These are phyloP conservation scores for Nigrospora oryzae DNA, from an alignment of 2,329 filamentous ascomycete genomes.

Conservation along the genomic window DNA sequence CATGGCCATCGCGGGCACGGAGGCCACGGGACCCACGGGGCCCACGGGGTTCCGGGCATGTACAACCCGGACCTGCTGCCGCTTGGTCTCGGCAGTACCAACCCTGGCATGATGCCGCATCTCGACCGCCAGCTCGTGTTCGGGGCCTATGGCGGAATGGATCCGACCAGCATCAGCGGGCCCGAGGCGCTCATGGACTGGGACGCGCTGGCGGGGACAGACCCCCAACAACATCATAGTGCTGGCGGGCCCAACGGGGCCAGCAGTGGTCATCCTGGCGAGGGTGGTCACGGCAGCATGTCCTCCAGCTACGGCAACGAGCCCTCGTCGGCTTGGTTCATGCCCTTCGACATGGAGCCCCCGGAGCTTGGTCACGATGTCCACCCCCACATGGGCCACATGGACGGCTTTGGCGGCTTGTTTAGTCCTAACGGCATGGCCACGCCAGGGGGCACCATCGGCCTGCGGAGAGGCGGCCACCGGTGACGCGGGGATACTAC, in stretches of 20 bases:
- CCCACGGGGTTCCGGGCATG: conserved; percentile 25
- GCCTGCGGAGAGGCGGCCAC: neutral
- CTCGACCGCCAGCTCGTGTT: conserved; percentile 72
- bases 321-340: conserved; percentile 71
- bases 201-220: conserved; percentile 29
- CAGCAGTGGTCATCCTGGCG: conserved; percentile 17
- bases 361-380: conserved; percentile 48
- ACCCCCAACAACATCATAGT: conserved; percentile 6
- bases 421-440: conserved; percentile 32
- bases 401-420: conserved; percentile 41
- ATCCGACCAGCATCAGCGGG: conserved; percentile 28
- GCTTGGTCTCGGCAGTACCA: conserved; percentile 39
- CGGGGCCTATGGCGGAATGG: conserved; percentile 55
- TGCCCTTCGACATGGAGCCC: conserved; percentile 87
- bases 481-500: neutral
- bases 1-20: neutral
- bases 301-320: conserved; percentile 24
- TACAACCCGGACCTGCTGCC: conserved; percentile 46
- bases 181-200: conserved; percentile 35
- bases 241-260: conserved; percentile 17
- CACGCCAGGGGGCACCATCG: conserved; percentile 16
- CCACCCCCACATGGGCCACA: conserved; percentile 28
- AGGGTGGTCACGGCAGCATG: conserved; percentile 14
- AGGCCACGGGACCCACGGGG: neutral
- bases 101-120: conserved; percentile 50